Evolutionary conservation across 1,284 basidiomycete genomes (phyloP), one percentile per base, ranked within the genome.

Genomic region (Papiliotrema terrestris): DNA sequence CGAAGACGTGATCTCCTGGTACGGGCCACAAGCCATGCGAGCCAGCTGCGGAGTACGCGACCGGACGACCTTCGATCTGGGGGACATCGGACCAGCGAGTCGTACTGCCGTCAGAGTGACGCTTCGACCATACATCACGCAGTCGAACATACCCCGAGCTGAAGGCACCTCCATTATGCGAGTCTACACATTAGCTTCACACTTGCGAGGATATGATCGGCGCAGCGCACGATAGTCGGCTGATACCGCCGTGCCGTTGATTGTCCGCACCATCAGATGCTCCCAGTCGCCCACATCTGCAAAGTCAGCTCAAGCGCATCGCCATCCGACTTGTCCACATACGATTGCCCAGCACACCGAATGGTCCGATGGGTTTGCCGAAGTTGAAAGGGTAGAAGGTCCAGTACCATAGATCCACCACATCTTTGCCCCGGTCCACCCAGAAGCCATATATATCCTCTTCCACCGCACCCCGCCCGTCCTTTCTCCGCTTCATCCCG

Each of bases 361-460:
- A 63, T 1, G 62, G 60, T 17, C 68, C 67, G 2, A 73, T 65
- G 8, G 62, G 55, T 58, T 76, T 76, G 25, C 74, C 74, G 20
- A 72, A 63, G 48, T 76, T 76, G 62, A 68, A 74, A 1, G 74
- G 74, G 53, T 75, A 76, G 65, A 65, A 74, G 2, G 73, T 73
- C 73, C 73, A 75, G 51, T 75, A 75, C 59, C 63, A 68, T 26
- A 75, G 47, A 48, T 75, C 73, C 1, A 74, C 67, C 0, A 73
- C 60, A 0, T 68, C 73, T 23, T 60, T 54, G 1, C 67, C 70
- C 42, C 64, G 59, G 54, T 69, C 67, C 14, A 75, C 71, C 63
- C 72, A 72, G 49, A 75, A 69, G 0, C 69, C 73, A 56, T 75
- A 75, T 3, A 74, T 61, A 20, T 67, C 62, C 49, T 73, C 69